Evolutionary conservation across 768 basidiomycete species (phyloP).

Genomic region (Megacollybia marginata): DNA sequence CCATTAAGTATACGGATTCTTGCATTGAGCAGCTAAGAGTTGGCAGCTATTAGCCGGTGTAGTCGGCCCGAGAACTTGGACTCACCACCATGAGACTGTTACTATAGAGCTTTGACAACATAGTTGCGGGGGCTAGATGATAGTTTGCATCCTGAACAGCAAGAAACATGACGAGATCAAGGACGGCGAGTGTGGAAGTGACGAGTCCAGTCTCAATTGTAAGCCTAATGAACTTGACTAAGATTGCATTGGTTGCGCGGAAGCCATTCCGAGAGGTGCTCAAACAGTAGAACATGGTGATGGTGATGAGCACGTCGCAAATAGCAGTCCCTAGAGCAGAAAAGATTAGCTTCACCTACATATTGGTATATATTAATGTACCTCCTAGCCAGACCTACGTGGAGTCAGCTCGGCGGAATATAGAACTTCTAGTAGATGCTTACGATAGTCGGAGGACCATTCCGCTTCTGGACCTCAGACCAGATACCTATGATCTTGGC

Average conservation of each 20-base stretch:
- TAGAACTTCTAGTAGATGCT: neutral
- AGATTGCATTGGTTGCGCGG: conserved; percentile 10
- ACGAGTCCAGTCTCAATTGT: conserved; percentile 17
- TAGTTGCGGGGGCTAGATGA: conserved; percentile 14
- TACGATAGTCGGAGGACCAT: neutral
- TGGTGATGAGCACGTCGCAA: conserved; percentile 15
- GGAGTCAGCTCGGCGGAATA: neutral
- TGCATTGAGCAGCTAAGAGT: too few relatives aligned
- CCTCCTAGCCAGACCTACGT: conserved; percentile 10
- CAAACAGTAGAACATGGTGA: conserved; percentile 16
- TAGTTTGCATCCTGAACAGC: conserved; percentile 14
- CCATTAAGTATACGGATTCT: too few relatives aligned
- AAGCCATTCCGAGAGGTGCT: conserved; percentile 13
- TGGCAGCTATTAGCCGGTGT: too few relatives aligned
- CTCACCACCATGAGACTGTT: conserved; percentile 17
- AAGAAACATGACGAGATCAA: conserved; percentile 15
- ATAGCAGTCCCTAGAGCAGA: conserved; percentile 9
- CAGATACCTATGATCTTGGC: conserved; percentile 1
- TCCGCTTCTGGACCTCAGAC: conserved; percentile 5
- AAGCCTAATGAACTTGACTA: conserved; percentile 12
- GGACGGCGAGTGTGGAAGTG: conserved; percentile 13
- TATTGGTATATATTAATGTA: too few relatives aligned
- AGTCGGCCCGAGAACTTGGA: neutral
- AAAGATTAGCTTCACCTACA: too few relatives aligned
- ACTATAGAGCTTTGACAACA: conserved; percentile 16